These are phyloP conservation scores for Micromonas pusilla DNA, from an alignment of 139 green algal species.

Conservation along the genomic window DNA sequence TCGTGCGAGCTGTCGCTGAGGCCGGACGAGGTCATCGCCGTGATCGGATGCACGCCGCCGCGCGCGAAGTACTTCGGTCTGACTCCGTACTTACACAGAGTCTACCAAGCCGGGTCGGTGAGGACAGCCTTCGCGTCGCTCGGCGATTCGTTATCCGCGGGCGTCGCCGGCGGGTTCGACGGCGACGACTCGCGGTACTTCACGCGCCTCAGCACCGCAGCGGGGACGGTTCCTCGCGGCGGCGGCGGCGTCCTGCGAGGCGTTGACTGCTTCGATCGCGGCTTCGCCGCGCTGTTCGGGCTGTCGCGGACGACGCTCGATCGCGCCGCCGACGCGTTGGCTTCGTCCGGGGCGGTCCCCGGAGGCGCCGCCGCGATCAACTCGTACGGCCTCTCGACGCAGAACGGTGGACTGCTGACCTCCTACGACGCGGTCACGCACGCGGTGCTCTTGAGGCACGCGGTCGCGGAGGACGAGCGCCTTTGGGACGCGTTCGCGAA, in stretches of 20 bases:
- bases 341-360: neutral
- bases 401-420: too few relatives aligned
- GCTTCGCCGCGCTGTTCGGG: neutral
- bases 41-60: constrained; percentile 6
- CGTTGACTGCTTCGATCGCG: too few relatives aligned
- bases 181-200: too few relatives aligned
- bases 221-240: neutral
- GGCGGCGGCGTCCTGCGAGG: too few relatives aligned
- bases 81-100: constrained; percentile 4
- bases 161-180: neutral
- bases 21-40: neutral
- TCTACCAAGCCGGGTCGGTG: neutral
- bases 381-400: neutral
- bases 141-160: constrained; percentile 7
- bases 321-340: neutral
- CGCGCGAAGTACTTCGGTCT: neutral
- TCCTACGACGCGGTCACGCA: neutral
- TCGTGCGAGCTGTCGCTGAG: neutral
- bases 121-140: neutral
- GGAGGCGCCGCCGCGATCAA: neutral
- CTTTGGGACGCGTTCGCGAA: neutral
- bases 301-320: neutral
- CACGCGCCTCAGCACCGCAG: neutral
- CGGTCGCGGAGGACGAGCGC: too few relatives aligned
- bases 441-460: neutral